phyloP scores from a whole-genome alignment of 2,329 filamentous ascomycete species.

The Aspergillus jensenii region DNA sequence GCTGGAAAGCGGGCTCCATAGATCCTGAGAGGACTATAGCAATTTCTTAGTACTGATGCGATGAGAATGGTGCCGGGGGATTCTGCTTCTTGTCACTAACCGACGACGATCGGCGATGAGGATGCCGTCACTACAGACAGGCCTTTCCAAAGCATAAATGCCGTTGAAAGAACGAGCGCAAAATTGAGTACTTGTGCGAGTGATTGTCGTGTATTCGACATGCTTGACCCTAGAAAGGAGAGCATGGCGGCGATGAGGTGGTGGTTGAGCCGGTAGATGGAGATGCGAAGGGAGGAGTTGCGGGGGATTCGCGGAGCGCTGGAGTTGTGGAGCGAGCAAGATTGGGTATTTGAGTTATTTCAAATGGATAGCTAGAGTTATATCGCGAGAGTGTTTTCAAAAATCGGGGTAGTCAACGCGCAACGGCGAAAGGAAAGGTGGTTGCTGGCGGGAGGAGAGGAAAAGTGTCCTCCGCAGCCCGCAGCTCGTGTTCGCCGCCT shows the following conservation, averaged over 20 bases:
- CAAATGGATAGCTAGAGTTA: not conserved
- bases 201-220: constrained; percentile 72
- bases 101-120: constrained; percentile 67
- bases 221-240: constrained; percentile 58
- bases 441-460: not conserved
- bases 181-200: constrained; percentile 86
- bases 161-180: constrained; percentile 82
- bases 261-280: not conserved
- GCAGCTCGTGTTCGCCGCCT: constrained; percentile 1
- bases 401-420: not conserved
- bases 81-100: constrained; percentile 29
- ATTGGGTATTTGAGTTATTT: not conserved
- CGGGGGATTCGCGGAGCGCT: constrained; percentile 8
- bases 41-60: not conserved
- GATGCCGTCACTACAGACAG: constrained; percentile 76
- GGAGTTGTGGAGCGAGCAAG: not conserved
- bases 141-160: constrained; percentile 95
- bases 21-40: constrained; percentile 54
- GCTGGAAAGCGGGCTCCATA: constrained; percentile 68
- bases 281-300: constrained; percentile 1
- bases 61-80: not conserved
- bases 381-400: not conserved
- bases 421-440: not conserved
- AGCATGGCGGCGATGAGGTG: constrained; percentile 55
- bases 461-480: constrained; percentile 9